Conservation (phyloP, 257 asterid genomes). For the Gardenia jasminoides region DNA sequence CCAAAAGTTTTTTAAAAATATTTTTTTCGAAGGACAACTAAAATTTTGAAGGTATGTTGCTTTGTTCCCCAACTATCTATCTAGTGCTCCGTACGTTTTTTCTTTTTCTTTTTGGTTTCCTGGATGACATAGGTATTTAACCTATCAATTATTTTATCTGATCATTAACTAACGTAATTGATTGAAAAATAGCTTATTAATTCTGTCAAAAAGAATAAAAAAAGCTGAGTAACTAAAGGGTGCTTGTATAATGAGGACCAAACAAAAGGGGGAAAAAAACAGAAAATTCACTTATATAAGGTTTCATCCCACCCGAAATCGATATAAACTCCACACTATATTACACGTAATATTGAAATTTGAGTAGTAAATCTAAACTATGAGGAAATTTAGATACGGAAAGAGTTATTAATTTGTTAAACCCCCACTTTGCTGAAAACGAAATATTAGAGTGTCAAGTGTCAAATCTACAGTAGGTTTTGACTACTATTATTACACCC, state of each 20-base stretch:
- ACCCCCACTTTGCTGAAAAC: background rate
- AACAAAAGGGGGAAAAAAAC: too few species aligned
- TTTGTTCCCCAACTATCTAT: background rate
- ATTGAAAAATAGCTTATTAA: too few species aligned
- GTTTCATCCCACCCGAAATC: background rate
- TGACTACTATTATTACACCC: background rate
- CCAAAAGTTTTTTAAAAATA: background rate
- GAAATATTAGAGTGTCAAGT: background rate
- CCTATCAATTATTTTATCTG: background rate
- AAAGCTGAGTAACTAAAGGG: background rate
- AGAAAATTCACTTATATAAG: too few species aligned
- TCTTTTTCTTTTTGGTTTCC: background rate
- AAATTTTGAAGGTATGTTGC: background rate
- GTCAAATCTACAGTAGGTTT: background rate
- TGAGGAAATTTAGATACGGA: background rate
- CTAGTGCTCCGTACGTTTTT: background rate
- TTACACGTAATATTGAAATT: too few species aligned
- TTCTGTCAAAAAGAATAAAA: too few species aligned
- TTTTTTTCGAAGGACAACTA: background rate
- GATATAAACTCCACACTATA: background rate
- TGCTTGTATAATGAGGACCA: background rate
- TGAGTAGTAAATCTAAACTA: background rate
- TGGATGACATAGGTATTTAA: background rate
- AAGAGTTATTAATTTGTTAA: background rate
- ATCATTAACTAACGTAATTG: background rate